Percentiles rank a stretch among this genome's conserved stretches.
These are phyloP conservation scores for Pyrenophora graminea DNA, from an alignment of 2,329 filamentous ascomycete species.

Conservation along the genomic window DNA sequence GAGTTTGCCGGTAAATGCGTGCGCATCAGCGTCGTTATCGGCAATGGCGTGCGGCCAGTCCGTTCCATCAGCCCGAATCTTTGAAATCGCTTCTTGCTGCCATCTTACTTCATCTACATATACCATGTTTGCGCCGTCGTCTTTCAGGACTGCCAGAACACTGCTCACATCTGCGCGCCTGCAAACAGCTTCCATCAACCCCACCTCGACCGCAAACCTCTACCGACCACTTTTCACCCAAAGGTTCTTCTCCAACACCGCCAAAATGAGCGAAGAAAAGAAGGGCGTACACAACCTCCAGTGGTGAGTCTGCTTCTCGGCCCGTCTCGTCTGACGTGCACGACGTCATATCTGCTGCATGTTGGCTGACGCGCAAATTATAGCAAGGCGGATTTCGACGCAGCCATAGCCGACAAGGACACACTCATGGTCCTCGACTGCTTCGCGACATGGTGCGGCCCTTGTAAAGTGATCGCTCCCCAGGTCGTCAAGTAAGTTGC, in stretches of 20 bases:
- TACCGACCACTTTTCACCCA: slow-evolving; percentile 42
- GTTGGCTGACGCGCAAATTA: slow-evolving; percentile 15
- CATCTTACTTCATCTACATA: slow-evolving; percentile 35
- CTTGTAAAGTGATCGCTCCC: slow-evolving; percentile 89
- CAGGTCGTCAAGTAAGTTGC: slow-evolving; percentile 65
- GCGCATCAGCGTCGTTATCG: slow-evolving; percentile 38
- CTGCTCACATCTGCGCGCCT: slow-evolving; percentile 49
- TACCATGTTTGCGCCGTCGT: slow-evolving; percentile 48
- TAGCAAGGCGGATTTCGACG: slow-evolving; percentile 65
- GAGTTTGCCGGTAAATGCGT: slow-evolving; percentile 39
- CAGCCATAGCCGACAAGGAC: slow-evolving; percentile 57
- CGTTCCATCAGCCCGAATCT: slow-evolving; percentile 41
- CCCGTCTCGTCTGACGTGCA: slow-evolving; percentile 3
- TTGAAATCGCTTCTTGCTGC: slow-evolving; percentile 38
- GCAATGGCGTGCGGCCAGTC: slow-evolving; percentile 30
- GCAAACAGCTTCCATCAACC: slow-evolving; percentile 39
- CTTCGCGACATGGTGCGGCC: slow-evolving; percentile 90
- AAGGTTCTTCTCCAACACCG: slow-evolving; percentile 49
- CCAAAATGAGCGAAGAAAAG: slow-evolving; percentile 48
- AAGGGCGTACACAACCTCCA: slow-evolving; percentile 56
- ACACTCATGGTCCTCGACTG: slow-evolving; percentile 79
- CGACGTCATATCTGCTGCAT: slow-evolving; percentile 18
- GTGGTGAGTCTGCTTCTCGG: slow-evolving; percentile 42
- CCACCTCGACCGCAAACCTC: slow-evolving; percentile 35
- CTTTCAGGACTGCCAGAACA: slow-evolving; percentile 45